phyloP scores from a whole-genome alignment of 2,329 filamentous ascomycete species.

The Cladorrhinum sp. region DNA sequence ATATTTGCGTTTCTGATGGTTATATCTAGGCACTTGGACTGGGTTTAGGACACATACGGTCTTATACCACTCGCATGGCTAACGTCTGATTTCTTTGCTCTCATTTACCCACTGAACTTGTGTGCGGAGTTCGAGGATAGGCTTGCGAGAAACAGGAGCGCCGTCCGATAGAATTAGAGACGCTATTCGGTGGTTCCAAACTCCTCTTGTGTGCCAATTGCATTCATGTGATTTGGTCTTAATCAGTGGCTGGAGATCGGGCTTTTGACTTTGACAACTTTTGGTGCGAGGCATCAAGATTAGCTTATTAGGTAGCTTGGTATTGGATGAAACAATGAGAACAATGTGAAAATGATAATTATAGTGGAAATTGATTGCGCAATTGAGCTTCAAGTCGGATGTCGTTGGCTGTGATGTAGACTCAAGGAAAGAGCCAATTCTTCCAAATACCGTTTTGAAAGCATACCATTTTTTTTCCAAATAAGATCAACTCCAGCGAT shows the following conservation, averaged over 20 bases:
- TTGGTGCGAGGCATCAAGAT: background rate
- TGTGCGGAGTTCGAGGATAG: slow-evolving; percentile 27
- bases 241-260: background rate
- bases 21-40: slow-evolving; percentile 46
- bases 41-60: slow-evolving; percentile 34
- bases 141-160: slow-evolving; percentile 34
- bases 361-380: background rate
- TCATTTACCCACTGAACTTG: slow-evolving; percentile 29
- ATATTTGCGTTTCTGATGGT: slow-evolving; percentile 17
- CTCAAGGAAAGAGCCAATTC: background rate
- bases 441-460: no score
- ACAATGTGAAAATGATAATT: background rate
- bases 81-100: slow-evolving; percentile 36
- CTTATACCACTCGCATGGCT: slow-evolving; percentile 33
- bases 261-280: background rate
- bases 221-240: background rate
- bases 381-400: background rate
- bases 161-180: slow-evolving; percentile 38
- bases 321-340: background rate
- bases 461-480: no score
- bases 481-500: no score
- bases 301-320: background rate
- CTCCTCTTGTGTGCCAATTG: slow-evolving; percentile 4
- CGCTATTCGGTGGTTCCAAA: slow-evolving; percentile 15
- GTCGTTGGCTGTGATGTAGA: background rate